phyloP scores from a whole-genome alignment of 2,329 filamentous ascomycete species.

The Exophiala alcalophila region DNA sequence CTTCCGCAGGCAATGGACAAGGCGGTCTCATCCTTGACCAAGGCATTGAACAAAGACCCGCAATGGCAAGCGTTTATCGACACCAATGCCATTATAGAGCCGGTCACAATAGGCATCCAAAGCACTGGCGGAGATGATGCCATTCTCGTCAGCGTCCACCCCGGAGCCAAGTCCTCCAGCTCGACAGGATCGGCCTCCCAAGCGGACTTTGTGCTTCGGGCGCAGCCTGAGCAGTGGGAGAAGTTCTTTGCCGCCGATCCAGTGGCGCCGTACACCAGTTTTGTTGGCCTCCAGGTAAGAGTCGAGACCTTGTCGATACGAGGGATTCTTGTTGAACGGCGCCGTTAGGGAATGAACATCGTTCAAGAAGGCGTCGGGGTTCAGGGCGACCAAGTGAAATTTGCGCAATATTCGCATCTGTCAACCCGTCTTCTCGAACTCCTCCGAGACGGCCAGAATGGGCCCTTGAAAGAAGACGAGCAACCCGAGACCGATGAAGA shows the following conservation, averaged over 20 bases:
- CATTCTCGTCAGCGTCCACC: constrained; percentile 22
- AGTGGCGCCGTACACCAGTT: constrained; percentile 26
- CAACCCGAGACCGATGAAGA: constrained; percentile 42
- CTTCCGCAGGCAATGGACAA: constrained; percentile 26
- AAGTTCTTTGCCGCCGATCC: constrained; percentile 28
- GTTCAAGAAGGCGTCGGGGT: constrained; percentile 50
- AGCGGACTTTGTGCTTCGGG: constrained; percentile 24
- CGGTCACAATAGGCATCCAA: constrained; percentile 26
- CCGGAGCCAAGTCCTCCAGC: constrained; percentile 17
- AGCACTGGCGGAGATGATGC: constrained; percentile 23
- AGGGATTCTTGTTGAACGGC: neutral
- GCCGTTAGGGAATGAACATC: constrained; percentile 41
- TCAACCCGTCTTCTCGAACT: constrained; percentile 48
- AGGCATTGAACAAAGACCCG: constrained; percentile 22
- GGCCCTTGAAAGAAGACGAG: constrained; percentile 42
- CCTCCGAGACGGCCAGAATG: constrained; percentile 47
- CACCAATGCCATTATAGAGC: constrained; percentile 28
- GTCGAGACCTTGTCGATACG: neutral
- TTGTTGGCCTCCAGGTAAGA: constrained; percentile 26
- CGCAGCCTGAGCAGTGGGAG: constrained; percentile 27
- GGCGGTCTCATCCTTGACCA: constrained; percentile 22
- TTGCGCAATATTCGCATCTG: constrained; percentile 48
- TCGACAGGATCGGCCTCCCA: constrained; percentile 21
- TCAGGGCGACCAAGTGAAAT: constrained; percentile 46
- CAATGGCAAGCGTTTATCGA: constrained; percentile 28